Evolutionary conservation across 768 basidiomycete species (phyloP).

Genomic region (Terana coerulea): DNA sequence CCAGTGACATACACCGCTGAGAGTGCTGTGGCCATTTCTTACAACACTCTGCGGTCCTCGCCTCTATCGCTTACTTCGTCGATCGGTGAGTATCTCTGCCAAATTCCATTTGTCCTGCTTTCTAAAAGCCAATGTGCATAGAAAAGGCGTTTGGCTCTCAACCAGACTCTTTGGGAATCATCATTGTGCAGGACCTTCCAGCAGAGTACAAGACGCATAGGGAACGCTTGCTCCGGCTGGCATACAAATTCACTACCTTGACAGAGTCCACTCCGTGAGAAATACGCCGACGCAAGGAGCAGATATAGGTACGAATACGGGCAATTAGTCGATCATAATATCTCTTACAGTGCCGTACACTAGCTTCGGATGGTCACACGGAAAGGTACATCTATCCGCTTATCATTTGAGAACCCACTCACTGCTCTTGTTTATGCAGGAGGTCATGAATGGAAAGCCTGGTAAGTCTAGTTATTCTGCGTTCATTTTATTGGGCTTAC

Average conservation of each 20-base stretch:
- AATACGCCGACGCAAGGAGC: conserved; percentile 66
- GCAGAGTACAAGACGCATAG: conserved; percentile 56
- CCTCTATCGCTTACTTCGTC: conserved; percentile 51
- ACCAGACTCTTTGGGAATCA: conserved; percentile 72
- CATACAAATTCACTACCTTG: conserved; percentile 72
- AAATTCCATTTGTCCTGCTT: not conserved
- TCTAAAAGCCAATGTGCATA: too few species aligned
- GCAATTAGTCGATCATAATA: not conserved
- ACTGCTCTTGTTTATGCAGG: conserved; percentile 37
- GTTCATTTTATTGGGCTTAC: not conserved
- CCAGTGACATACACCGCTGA: conserved; percentile 37
- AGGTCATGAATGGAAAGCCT: conserved; percentile 94
- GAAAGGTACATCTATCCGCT: conserved; percentile 54
- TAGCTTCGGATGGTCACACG: conserved; percentile 97
- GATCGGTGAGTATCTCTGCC: conserved; percentile 48
- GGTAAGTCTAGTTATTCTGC: conserved; percentile 35
- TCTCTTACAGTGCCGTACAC: not conserved
- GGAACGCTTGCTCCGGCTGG: conserved; percentile 67
- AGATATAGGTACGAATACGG: conserved; percentile 60
- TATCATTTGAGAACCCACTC: not conserved
- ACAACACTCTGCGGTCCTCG: conserved; percentile 48
- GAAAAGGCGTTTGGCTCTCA: conserved; percentile 83
- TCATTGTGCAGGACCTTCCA: conserved; percentile 82
- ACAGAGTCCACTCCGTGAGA: conserved; percentile 64
- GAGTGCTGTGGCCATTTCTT: conserved; percentile 60